Conservation (phyloP, 139 green algal species). For the Edaphochlamys debaryana region DNA sequence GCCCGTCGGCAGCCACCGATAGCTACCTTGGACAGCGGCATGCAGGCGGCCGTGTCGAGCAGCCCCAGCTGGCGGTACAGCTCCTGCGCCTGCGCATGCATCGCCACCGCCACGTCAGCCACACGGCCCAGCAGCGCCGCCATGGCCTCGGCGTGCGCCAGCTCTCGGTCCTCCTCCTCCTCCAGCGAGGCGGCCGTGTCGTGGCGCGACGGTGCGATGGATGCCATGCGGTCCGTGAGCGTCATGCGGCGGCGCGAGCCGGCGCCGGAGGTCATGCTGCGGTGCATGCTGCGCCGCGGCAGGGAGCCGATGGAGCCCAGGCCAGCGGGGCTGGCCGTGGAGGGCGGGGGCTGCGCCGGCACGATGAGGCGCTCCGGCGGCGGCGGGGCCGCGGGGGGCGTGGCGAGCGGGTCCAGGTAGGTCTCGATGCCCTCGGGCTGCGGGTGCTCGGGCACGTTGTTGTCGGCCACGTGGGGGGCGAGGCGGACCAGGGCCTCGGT, state of each 20-base stretch:
- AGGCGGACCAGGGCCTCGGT: conserved; percentile 1
- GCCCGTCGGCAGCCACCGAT: too few species aligned
- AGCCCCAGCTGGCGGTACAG: conserved; percentile 43
- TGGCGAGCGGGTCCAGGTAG: background rate
- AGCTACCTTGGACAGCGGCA: conserved; percentile 36
- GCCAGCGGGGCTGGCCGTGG: background rate
- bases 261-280: too few species aligned
- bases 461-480: conserved; percentile 31
- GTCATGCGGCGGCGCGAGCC: background rate
- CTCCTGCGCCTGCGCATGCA: conserved; percentile 44
- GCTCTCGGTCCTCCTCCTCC: conserved; percentile 3
- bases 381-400: background rate
- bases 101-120: conserved; percentile 31
- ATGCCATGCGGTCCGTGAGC: conserved; percentile 23
- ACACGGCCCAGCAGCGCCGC: conserved; percentile 13
- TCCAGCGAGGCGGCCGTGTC: background rate
- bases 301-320: background rate
- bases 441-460: conserved; percentile 17
- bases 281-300: background rate
- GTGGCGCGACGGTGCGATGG: background rate
- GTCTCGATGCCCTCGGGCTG: background rate
- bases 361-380: background rate
- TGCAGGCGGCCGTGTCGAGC: background rate
- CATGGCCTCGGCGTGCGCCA: too few species aligned
- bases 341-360: background rate